Evolutionary conservation across 352 stramenopile species (phyloP), one percentile per base, ranked within the genome.

Genomic region (Pythium insidiosum): DNA sequence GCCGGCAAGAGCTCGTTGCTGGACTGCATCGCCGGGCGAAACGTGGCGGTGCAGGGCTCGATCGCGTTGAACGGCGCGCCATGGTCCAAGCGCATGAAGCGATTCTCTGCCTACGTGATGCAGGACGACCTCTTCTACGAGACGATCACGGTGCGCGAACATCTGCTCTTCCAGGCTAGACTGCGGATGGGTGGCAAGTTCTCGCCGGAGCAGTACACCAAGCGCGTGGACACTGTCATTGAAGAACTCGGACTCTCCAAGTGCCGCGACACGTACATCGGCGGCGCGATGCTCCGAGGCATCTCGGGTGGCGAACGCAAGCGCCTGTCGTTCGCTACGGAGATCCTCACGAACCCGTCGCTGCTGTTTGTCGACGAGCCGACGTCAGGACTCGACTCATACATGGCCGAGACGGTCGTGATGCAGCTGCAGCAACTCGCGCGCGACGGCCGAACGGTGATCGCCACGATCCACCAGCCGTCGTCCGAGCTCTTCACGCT

Each of bases 1-100:
- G 66, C 72, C 28, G 80, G 83, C 7, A 95, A 96, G 53, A 94
- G 82, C 12, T 96, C 85, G 9, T 65, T 96, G 9, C 71, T 93
- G 23, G 83, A 97, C 67, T 84, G 95, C 6, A 82, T 97, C 35
- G 66, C 86, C 4, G 56, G 87, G 16, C 57, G 84, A n/a, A n/a
- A n/a, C n/a, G n/a, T n/a, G n/a, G n/a, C n/a, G n/a, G n/a, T n/a
- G n/a, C n/a, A n/a, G n/a, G n/a, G n/a, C n/a, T n/a, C n/a, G n/a
- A n/a, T n/a, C n/a, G n/a, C n/a, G n/a, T n/a, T n/a, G n/a, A n/a
- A n/a, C n/a, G n/a, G n/a, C n/a, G n/a, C n/a, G n/a, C n/a, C n/a
- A n/a, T n/a, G n/a, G n/a, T n/a, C n/a, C n/a, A n/a, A n/a, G n/a
- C n/a, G n/a, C n/a, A n/a, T n/a, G n/a, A n/a, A n/a, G n/a, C n/a